A percentile compares a stretch with the other conserved stretches of the same genome.
Evolutionary conservation across 1,284 basidiomycete species (phyloP).

Genomic region (Tilletia caries): DNA sequence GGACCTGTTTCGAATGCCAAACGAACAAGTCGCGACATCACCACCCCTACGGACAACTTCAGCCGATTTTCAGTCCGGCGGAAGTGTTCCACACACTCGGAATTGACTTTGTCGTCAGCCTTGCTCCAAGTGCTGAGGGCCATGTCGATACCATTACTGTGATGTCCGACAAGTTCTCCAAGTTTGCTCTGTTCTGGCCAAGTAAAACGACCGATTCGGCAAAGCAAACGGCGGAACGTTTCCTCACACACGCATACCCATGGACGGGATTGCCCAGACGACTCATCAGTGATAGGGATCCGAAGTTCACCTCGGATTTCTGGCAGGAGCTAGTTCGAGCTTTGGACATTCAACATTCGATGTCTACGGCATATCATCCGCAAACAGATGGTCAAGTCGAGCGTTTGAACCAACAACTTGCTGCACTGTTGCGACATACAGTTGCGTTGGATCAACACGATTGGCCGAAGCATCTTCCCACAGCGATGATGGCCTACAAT

Average conservation of each 20-base stretch:
- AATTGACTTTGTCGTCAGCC: neutral
- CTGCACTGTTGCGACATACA: conserved; percentile 55
- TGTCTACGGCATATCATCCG: neutral
- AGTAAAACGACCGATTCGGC: neutral
- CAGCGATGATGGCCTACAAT: conserved; percentile 60
- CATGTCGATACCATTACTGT: neutral
- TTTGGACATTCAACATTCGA: neutral
- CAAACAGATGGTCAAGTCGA: conserved; percentile 55
- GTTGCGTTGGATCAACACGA: conserved; percentile 56
- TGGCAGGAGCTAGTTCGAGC: neutral
- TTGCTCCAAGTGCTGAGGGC: neutral
- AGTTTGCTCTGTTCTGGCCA: neutral
- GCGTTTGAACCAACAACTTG: conserved; percentile 23
- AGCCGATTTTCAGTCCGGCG: neutral
- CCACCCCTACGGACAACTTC: neutral
- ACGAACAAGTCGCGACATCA: neutral
- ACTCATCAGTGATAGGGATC: neutral
- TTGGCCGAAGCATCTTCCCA: conserved; percentile 57
- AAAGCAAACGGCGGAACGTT: neutral
- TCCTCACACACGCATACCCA: neutral
- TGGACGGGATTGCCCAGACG: neutral
- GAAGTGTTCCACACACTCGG: neutral
- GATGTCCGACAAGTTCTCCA: neutral
- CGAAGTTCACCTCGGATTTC: neutral
- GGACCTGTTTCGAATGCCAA: neutral